Evolutionary conservation across 805 yeast genomes (phyloP), one percentile per base, ranked within the genome.

Genomic region (Grigorovia transvaalensis): DNA sequence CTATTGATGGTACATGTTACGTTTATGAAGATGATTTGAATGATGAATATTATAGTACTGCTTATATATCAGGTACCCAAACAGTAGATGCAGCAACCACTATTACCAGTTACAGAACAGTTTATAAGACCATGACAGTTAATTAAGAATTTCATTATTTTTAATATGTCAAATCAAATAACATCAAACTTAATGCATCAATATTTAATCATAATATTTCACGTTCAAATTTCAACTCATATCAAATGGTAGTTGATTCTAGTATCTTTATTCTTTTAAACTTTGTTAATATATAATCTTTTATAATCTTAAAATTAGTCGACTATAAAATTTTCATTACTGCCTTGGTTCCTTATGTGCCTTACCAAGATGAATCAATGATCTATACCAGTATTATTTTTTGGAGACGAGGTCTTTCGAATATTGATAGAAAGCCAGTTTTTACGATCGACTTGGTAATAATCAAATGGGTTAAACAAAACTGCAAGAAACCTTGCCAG

Each of bases 51-150:
- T 66, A 66, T 55, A 63, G 66, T 30, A 66, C 70, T 5, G 56
- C 54, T 5, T 64, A 64, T 50, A 50, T 66, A 20, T 63, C 55
- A 17, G 46, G 65, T 9, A 51, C 57, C 20, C 64, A 63, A 51
- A 57, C 68, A 12, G 60, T 66, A 8, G 68, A 65, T 60, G 69
- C 69, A 15, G 65, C 65, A n/a, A 63, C 69, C 7, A 66, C 70
- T 12, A 55, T 63, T 46, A 66, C 70, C 9, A 64, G 66, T 46
- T 65, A 68, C 9, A 59, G 54, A 44, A 61, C 58, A 48, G 54
- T 56, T 38, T 49, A 49, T 40, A 20, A 43, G 41, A 66, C 70
- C 8, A 45, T 60, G 30, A 51, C 59, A 13, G 8, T 38, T 38
- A 38, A 38, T 38, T 38, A 13, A 38, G 2, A 13, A 38, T 33